phyloP scores from a whole-genome alignment of 192 early-diverging fungal genomes.

The Oehlia diaphana region DNA sequence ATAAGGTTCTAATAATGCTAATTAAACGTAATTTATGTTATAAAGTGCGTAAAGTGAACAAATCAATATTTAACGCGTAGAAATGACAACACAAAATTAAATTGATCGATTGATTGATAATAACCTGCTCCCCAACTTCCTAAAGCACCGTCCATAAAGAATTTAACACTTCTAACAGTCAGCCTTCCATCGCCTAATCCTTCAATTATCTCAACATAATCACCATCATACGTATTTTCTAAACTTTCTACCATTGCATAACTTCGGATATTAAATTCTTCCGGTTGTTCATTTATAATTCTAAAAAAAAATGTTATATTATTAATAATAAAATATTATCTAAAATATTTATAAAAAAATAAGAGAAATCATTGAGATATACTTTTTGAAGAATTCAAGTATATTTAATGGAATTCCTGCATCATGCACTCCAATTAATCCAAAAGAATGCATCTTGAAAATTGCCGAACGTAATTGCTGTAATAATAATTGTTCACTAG shows the following conservation, averaged over 20 bases:
- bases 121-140: constrained; percentile 59
- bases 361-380: not conserved
- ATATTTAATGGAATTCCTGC: constrained; percentile 40
- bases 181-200: constrained; percentile 33
- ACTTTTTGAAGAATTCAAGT: constrained; percentile 46
- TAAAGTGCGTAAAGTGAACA: constrained; percentile 6
- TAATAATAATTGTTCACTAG: constrained; percentile 11
- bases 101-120: not conserved
- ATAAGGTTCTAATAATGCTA: constrained; percentile 36
- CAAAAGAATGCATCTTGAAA: constrained; percentile 36
- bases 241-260: constrained; percentile 44
- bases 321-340: not conserved
- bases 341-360: not conserved
- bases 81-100: not conserved
- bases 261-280: constrained; percentile 30
- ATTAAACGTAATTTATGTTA: not conserved
- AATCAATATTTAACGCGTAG: not conserved
- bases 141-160: constrained; percentile 60
- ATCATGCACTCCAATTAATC: constrained; percentile 61
- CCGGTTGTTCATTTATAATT: not conserved
- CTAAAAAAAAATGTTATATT: not conserved
- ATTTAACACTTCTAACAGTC: constrained; percentile 48
- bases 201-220: constrained; percentile 31
- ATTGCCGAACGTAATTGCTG: constrained; percentile 39
- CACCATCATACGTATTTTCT: constrained; percentile 29